Base-by-base conservation (phyloP, 176 grass and related monocot genomes). In the Oryza meridionalis region DNA sequence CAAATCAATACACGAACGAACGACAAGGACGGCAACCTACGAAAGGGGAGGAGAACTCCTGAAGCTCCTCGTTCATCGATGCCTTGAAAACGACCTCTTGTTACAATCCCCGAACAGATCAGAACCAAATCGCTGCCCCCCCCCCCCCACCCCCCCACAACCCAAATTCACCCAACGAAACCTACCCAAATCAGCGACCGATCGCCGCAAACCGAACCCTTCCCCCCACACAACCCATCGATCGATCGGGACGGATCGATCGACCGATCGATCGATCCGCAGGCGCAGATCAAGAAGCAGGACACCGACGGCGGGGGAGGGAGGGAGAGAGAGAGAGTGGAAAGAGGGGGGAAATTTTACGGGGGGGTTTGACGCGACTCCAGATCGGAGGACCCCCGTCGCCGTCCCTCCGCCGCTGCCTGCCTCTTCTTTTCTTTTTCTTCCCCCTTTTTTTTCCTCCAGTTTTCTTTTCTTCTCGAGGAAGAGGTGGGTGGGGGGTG, bases 341-440 rank as follows among this genome's bases (percentile, higher is more conserved):
- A 2, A 11, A 37, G 35, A 31, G 11, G 42, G 62, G 1, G 42
- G 19, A 79, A 79, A 67, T 68, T 46, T 80, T 80, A 80, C 77
- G 25, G 64, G 76, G 76, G 37, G 77, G 42, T 50, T 68, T 80
- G 77, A 80, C 26, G 77, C 45, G 43, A 80, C 26, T 27, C 62
- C 64, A 80, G 77, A 80, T 68, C 77, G 77, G 77, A 68, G 2
- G 58, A 62, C 21, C 58, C 58, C 58, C 43, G 66, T 32, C 26
- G 64, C 64, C 63, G 77, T 67, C 63, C 77, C n/a, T 35, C 63
- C 29, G 31, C 64, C 43, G 63, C 63, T 49, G 63, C 63, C 25
- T 37, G 51, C 4, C 17, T 53, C 6, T 6, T 17, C 16, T 19
- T 19, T 7, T 53, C 19, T 19, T 31, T 65, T 78, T n/a, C 38